phyloP scores from a whole-genome alignment of 192 early-diverging fungal species.

The Paraglomus brasilianum region DNA sequence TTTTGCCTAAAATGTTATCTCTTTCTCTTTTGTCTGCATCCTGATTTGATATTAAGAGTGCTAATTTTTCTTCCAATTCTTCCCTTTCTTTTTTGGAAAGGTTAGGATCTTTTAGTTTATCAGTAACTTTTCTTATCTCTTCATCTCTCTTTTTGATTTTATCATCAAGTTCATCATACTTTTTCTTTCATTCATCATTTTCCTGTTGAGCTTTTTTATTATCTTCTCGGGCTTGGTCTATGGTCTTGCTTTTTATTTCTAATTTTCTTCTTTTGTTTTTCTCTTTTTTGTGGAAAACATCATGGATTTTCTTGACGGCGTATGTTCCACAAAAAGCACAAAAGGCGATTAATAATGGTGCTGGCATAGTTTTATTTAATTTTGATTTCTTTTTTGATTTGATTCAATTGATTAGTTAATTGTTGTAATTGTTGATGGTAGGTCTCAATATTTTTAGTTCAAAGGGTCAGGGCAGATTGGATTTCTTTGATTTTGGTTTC shows the following conservation, averaged over 20 bases:
- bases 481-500: no score
- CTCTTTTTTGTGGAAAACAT: no score
- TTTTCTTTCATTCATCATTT: neutral
- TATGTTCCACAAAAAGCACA: no score
- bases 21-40: neutral
- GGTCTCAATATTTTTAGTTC: no score
- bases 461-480: no score
- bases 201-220: neutral
- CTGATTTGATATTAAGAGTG: neutral
- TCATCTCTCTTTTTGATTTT: neutral
- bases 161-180: neutral
- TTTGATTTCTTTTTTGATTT: no score
- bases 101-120: neutral
- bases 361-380: no score
- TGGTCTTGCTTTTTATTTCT: neutral
- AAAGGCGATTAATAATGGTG: no score
- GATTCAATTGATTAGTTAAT: no score
- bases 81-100: neutral
- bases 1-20: neutral
- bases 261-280: neutral
- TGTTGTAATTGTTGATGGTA: no score
- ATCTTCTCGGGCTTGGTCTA: neutral
- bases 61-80: neutral
- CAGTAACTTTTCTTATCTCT: neutral
- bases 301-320: no score